Conservation (phyloP, 768 basidiomycete genomes). For the Rhizopogon sp. region DNA sequence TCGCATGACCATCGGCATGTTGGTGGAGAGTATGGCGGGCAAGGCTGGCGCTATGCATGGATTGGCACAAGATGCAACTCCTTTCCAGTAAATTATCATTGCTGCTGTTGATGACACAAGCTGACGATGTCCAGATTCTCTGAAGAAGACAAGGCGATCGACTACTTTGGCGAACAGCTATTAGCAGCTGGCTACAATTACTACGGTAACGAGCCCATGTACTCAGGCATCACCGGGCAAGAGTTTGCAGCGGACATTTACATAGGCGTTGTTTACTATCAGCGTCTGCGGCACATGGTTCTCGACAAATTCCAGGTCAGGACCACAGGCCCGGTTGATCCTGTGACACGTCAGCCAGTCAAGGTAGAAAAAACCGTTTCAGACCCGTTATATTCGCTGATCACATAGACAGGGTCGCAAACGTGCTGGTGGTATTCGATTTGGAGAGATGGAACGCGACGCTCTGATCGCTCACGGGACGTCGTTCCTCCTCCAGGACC, state of each 20-base stretch:
- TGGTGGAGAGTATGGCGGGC: constrained; percentile 99
- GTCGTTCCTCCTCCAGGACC: constrained; percentile 95
- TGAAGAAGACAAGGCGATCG: constrained; percentile 94
- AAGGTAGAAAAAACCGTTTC: constrained; percentile 51
- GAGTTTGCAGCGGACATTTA: constrained; percentile 99
- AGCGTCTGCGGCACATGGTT: constrained; percentile 98
- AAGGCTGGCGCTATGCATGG: constrained; percentile 99
- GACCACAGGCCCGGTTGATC: constrained; percentile 96
- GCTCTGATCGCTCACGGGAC: constrained; percentile 98
- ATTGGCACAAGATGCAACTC: constrained; percentile 96
- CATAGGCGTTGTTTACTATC: constrained; percentile 97
- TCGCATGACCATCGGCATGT: constrained; percentile 99
- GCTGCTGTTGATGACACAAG: neutral
- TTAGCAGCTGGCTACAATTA: constrained; percentile 95
- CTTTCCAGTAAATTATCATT: constrained; percentile 73
- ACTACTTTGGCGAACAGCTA: constrained; percentile 96
- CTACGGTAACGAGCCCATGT: constrained; percentile 99
- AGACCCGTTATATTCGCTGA: neutral
- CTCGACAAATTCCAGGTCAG: constrained; percentile 99
- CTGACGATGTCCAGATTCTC: constrained; percentile 60
- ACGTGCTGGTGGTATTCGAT: constrained; percentile 97
- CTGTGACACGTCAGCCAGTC: constrained; percentile 92
- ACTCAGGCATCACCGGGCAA: constrained; percentile 97
- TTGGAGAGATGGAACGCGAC: constrained; percentile 99
- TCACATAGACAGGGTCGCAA: constrained; percentile 73